Conservation (phyloP, 23 red algal genomes). For the Gracilariopsis chorda region DNA sequence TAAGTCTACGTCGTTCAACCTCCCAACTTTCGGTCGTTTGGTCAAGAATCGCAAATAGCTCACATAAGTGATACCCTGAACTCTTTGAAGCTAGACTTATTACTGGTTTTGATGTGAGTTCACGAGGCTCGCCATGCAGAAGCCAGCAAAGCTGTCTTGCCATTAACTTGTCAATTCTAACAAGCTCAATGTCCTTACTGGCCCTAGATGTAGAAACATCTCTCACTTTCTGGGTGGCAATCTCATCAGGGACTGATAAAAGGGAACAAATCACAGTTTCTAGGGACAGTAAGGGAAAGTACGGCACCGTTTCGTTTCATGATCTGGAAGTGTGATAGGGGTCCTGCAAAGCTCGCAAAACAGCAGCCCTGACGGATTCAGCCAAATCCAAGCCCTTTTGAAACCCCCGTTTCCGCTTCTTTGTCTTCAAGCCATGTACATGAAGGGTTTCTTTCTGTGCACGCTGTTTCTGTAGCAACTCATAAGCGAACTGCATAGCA, state of each 20-base stretch:
- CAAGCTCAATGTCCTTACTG: slow-evolving; percentile 41
- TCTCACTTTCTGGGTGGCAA: neutral
- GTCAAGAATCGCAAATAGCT: neutral
- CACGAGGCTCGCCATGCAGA: neutral
- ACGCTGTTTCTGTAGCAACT: slow-evolving; percentile 12
- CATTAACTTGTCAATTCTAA: slow-evolving; percentile 56
- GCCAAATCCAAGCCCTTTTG: neutral
- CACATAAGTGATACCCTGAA: neutral
- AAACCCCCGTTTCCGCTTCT: neutral
- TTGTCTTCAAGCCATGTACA: neutral
- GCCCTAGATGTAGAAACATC: neutral
- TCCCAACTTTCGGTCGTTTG: neutral
- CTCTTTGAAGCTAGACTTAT: neutral
- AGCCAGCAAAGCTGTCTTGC: slow-evolving; percentile 5
- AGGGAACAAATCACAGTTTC: slow-evolving; percentile 35
- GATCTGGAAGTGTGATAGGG: neutral
- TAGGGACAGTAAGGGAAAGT: slow-evolving; percentile 24
- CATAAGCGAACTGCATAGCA: slow-evolving; percentile 40
- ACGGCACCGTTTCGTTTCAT: neutral
- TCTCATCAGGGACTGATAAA: slow-evolving; percentile 44
- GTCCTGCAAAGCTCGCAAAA: slow-evolving; percentile 1
- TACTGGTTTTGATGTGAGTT: neutral
- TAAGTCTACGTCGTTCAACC: neutral
- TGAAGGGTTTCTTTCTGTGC: neutral
- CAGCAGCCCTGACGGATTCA: neutral